Base-by-base conservation (phyloP, 1,284 basidiomycete genomes). In the Malassezia slooffiae region DNA sequence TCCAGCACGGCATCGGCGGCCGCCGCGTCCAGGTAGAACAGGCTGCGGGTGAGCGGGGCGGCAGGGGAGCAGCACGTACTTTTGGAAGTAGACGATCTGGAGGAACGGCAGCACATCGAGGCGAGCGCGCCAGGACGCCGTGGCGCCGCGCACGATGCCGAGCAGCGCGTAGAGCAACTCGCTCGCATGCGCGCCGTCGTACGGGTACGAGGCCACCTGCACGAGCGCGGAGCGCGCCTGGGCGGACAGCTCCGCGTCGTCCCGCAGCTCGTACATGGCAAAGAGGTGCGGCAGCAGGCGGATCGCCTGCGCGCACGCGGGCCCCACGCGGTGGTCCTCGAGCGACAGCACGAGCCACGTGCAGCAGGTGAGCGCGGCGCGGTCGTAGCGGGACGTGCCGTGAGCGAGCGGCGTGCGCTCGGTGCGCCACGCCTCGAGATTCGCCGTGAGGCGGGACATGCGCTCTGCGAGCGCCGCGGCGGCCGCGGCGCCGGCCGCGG, bases 381-480 rank as follows among this genome's bases (percentile, higher is more conserved):
- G 52, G 34, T 68, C 66, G 50, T 68, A 68, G 44, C 44, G 51
- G 28, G 62, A 65, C n/a, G 58, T 49, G 19, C 71, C 72, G 24
- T 71, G 63, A 1, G 70, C 62, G 13, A 62, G 65, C 2, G 72
- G 72, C 42, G 67, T 62, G 10, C 72, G 57, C 41, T 67, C 55
- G 11, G 37, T 46, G 9, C 70, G 59, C 59, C 58, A 68, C 20
- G 51, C 31, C 0, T 50, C 52, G n/a, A 73, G 52, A 20, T 64
- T 54, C 16, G 45, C 24, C 10, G 62, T 60, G 23, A 72, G 56
- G 36, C 41, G 47, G 35, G 50, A 88, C 77, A 67, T 83, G 74
- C 58, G 77, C 7, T 45, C 57, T 34, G 47, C 57, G 56, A 68
- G 68, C 27, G 54, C 49, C 20, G 76, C 73, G 13, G 55, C n/a